Percentiles rank a stretch among this genome's conserved stretches.
Conservation (phyloP, 352 stramenopile species). For the Phytophthora fragariae region DNA sequence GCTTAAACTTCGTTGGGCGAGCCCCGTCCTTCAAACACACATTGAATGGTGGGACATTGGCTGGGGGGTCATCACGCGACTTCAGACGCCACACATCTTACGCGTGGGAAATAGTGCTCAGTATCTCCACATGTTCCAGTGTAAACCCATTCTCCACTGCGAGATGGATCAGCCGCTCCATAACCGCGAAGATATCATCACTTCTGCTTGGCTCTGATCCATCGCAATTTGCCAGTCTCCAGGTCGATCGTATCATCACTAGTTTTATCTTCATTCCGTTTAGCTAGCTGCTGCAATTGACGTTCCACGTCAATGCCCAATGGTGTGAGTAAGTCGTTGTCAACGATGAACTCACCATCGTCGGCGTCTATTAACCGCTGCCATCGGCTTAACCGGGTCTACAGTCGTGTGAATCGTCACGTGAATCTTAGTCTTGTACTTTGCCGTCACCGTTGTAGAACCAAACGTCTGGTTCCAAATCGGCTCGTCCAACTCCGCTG, state of each 20-base stretch:
- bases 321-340: conserved; percentile 10
- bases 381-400: conserved; percentile 4
- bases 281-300: conserved; percentile 12
- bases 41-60: too few relatives aligned
- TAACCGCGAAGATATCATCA: conserved; percentile 2
- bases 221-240: neutral
- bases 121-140: too few relatives aligned
- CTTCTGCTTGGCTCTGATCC: neutral
- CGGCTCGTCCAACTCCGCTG: neutral
- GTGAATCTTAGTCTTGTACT: neutral
- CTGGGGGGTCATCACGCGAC: too few relatives aligned
- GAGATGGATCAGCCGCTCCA: too few relatives aligned
- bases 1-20: too few relatives aligned
- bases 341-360: conserved; percentile 27
- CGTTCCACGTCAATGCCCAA: conserved; percentile 25
- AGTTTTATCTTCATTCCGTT: neutral
- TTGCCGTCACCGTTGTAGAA: neutral
- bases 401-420: conserved; percentile 22
- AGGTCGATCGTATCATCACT: conserved; percentile 4
- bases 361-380: conserved; percentile 1
- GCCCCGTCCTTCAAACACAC: too few relatives aligned
- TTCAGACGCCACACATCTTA: too few relatives aligned
- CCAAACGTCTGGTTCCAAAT: conserved; percentile 11
- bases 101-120: too few relatives aligned
- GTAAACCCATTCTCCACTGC: too few relatives aligned